These are phyloP conservation scores for Penicillium olsonii DNA, from an alignment of 2,329 filamentous ascomycete species.

Conservation along the genomic window DNA sequence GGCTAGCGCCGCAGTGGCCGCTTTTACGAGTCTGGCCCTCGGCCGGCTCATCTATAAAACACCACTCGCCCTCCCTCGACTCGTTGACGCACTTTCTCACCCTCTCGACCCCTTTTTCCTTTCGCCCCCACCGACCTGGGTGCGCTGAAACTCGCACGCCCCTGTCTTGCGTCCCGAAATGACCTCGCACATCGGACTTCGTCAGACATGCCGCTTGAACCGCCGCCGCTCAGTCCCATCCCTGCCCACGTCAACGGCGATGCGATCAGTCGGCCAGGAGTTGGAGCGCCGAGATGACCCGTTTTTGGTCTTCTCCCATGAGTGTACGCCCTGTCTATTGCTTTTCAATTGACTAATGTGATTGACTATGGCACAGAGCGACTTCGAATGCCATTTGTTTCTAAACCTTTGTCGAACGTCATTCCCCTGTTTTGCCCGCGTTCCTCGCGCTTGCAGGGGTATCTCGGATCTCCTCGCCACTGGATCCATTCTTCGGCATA, in stretches of 20 bases:
- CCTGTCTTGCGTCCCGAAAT: constrained; percentile 9
- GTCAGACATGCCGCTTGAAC: constrained; percentile 9
- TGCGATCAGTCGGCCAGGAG: constrained; percentile 1
- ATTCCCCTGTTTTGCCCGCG: too few relatives aligned
- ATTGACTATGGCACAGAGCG: too few relatives aligned
- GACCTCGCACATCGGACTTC: constrained; percentile 7
- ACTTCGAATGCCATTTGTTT: too few relatives aligned
- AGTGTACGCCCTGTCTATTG: too few relatives aligned
- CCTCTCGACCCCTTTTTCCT: constrained; percentile 1
- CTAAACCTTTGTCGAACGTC: too few relatives aligned
- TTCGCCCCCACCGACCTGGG: constrained; percentile 1
- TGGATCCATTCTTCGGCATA: too few relatives aligned
- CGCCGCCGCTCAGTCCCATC: constrained; percentile 6
- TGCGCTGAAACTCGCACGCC: constrained; percentile 7
- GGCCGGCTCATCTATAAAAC: constrained; percentile 7
- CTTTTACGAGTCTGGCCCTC: neutral
- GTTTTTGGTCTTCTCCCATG: neutral
- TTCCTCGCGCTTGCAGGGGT: too few relatives aligned
- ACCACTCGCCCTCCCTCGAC: constrained; percentile 1
- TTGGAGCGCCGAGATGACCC: constrained; percentile 4
- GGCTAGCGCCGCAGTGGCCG: constrained; percentile 4
- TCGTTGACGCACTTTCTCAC: constrained; percentile 6
- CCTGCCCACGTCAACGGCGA: constrained; percentile 7
- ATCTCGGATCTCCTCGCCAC: too few relatives aligned
- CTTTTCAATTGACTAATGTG: too few relatives aligned